Evolutionary conservation across 257 asterid genomes (phyloP).

Genomic region (Misopates orontium): DNA sequence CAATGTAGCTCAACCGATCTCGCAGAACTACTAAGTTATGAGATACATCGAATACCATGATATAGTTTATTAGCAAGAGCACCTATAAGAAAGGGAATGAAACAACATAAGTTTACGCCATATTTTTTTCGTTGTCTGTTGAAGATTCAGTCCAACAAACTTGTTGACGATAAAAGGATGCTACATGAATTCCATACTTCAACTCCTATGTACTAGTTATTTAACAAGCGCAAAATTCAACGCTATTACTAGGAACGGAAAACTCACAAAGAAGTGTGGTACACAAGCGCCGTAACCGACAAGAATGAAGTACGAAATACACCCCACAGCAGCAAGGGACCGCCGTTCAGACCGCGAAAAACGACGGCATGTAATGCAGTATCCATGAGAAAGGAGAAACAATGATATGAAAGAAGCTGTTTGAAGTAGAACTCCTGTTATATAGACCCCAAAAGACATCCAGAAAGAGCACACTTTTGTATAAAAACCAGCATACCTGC

Average conservation of each 20-base stretch:
- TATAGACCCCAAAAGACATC: constrained; percentile 89
- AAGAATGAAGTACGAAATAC: constrained; percentile 71
- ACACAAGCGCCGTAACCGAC: constrained; percentile 80
- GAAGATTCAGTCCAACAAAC: not conserved
- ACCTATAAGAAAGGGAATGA: constrained; percentile 39
- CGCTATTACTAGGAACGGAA: not conserved
- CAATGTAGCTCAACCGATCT: constrained; percentile 68
- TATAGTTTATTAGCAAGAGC: constrained; percentile 56
- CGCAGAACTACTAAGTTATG: constrained; percentile 56
- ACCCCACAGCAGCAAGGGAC: constrained; percentile 53
- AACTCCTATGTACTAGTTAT: no score
- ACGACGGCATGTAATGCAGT: constrained; percentile 74
- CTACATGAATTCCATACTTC: no score
- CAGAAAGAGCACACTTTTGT: constrained; percentile 69
- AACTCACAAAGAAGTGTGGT: constrained; percentile 81
- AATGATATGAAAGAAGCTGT: constrained; percentile 63
- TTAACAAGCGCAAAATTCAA: not conserved
- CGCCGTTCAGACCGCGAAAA: constrained; percentile 71
- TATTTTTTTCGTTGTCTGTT: not conserved
- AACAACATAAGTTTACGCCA: not conserved
- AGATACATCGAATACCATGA: constrained; percentile 55
- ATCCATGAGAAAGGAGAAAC: constrained; percentile 77
- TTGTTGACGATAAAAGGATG: no score
- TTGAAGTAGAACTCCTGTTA: constrained; percentile 70
- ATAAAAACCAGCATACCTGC: constrained; percentile 75